Conservation (phyloP, 2,329 filamentous ascomycete genomes). For the Ramularia collo-cygni region DNA sequence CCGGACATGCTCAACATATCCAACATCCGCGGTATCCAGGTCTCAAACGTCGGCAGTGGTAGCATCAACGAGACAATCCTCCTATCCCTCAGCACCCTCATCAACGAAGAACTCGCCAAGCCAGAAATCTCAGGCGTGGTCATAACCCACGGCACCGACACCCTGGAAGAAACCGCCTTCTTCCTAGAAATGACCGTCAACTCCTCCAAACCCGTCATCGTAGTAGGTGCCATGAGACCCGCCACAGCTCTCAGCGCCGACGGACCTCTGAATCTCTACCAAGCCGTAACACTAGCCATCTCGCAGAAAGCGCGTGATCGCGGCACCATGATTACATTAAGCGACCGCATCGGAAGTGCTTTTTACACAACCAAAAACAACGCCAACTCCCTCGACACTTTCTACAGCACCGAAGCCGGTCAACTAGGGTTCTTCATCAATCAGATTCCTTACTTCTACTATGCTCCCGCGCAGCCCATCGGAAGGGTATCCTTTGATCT, state of each 20-base stretch:
- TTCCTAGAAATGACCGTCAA: constrained; percentile 54
- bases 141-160: constrained; percentile 60
- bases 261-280: constrained; percentile 55
- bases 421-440: constrained; percentile 54
- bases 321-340: constrained; percentile 55
- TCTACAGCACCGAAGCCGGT: constrained; percentile 52
- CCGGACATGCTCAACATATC: constrained; percentile 49
- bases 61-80: constrained; percentile 44
- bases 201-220: constrained; percentile 52
- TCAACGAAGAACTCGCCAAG: constrained; percentile 45
- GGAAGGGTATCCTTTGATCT: constrained; percentile 42
- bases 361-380: constrained; percentile 57
- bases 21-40: constrained; percentile 46
- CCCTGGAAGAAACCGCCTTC: constrained; percentile 57
- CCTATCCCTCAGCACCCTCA: constrained; percentile 42
- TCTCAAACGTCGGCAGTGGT: constrained; percentile 31
- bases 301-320: constrained; percentile 41
- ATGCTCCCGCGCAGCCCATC: constrained; percentile 43
- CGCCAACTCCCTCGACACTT: constrained; percentile 57
- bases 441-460: constrained; percentile 55
- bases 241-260: constrained; percentile 57
- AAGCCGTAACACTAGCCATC: constrained; percentile 52
- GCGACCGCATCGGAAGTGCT: constrained; percentile 54
- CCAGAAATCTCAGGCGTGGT: constrained; percentile 43
- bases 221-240: constrained; percentile 58